A percentile compares a stretch with the other conserved stretches of the same genome.
Conservation (phyloP, 306 rosid genomes). For the Glycine soja region DNA sequence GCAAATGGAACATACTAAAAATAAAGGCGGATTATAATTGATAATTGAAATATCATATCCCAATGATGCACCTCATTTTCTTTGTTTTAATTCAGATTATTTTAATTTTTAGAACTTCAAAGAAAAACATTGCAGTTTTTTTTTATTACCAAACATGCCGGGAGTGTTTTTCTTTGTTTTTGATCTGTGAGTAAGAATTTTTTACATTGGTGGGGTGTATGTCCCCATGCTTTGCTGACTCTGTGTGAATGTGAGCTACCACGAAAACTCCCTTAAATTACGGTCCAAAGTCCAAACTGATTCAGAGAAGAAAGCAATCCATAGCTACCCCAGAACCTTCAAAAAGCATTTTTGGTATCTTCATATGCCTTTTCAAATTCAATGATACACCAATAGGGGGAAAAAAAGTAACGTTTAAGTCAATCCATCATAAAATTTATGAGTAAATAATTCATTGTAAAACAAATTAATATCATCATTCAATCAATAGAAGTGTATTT, state of each 20-base stretch:
- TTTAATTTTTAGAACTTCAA: background rate
- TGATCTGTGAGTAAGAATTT: background rate
- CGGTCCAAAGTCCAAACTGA: constrained; percentile 6
- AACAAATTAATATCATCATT: too few relatives aligned
- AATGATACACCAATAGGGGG: background rate
- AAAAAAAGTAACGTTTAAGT: background rate
- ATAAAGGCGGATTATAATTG: too few relatives aligned
- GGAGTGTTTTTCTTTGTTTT: constrained; percentile 7
- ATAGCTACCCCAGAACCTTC: background rate
- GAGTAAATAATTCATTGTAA: too few relatives aligned
- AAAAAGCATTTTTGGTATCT: constrained; percentile 7
- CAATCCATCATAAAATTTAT: background rate
- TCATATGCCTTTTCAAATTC: constrained; percentile 21
- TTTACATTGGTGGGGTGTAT: background rate
- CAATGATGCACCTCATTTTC: too few relatives aligned
- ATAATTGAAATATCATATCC: too few relatives aligned
- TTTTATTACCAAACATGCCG: background rate
- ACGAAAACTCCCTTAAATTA: constrained; percentile 48
- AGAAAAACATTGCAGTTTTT: background rate
- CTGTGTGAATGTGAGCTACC: background rate
- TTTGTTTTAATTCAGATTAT: too few relatives aligned
- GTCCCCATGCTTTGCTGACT: constrained; percentile 39
- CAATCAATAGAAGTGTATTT: too few relatives aligned
- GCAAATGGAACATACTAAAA: too few relatives aligned
- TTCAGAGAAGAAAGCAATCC: background rate